phyloP scores from a whole-genome alignment of 1,139 yeast genomes.

The Kodamaea alishanica region DNA sequence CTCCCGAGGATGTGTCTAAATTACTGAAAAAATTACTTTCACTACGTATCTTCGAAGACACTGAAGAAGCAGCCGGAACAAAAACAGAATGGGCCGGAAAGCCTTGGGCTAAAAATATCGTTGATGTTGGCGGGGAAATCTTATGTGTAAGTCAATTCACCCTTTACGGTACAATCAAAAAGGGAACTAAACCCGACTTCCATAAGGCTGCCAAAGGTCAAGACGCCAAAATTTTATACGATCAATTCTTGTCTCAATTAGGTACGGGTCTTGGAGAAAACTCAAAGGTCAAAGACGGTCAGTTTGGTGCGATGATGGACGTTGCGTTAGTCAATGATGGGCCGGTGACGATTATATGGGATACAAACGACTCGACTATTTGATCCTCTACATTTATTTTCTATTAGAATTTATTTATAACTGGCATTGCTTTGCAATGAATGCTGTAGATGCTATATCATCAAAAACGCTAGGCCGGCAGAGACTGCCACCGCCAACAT shows the following conservation, averaged over 20 bases:
- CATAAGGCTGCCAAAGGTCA: conserved; percentile 84
- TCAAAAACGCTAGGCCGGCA: conserved; percentile 1
- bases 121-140: conserved; percentile 48
- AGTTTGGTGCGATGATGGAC: conserved; percentile 97
- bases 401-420: not conserved
- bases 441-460: too few species aligned
- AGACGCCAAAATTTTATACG: conserved; percentile 65
- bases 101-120: conserved; percentile 42
- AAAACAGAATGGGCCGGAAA: conserved; percentile 59
- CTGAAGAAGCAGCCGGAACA: conserved; percentile 28
- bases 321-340: conserved; percentile 83
- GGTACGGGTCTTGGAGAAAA: conserved; percentile 54
- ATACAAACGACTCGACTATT: conserved; percentile 41
- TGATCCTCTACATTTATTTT: too few species aligned
- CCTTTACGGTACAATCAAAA: conserved; percentile 73
- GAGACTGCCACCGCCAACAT: conserved; percentile 9
- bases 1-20: conserved; percentile 64
- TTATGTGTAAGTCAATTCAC: conserved; percentile 83
- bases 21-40: conserved; percentile 64
- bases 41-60: conserved; percentile 70
- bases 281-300: conserved; percentile 74
- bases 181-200: conserved; percentile 92
- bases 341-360: conserved; percentile 72
- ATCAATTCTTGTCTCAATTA: conserved; percentile 51
- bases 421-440: not conserved